A percentile compares a stretch with the other conserved stretches of the same genome.
Conservation (phyloP, 306 rosid genomes). For the Cicer bijugum region DNA sequence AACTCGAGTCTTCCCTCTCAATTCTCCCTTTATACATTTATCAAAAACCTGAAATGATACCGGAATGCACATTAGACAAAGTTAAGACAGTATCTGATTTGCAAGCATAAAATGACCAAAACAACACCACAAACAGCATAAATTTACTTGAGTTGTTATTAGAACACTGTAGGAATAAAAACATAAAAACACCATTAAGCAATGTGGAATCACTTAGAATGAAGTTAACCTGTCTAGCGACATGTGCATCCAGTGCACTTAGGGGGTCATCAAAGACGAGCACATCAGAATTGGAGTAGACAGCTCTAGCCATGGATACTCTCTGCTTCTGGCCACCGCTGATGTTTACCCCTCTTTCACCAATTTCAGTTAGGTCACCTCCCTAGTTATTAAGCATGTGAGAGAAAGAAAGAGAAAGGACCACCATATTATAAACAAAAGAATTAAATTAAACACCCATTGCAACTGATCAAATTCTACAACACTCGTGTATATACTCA, state of each 20-base stretch:
- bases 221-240: conserved; percentile 78
- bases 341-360: conserved; percentile 96
- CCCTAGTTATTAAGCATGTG: conserved; percentile 59
- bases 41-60: conserved; percentile 70
- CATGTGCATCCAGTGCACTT: conserved; percentile 97
- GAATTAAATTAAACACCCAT: conserved; percentile 6
- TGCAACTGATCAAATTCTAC: conserved; percentile 44
- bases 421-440: conserved; percentile 29
- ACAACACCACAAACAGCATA: conserved; percentile 34
- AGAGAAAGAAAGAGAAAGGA: conserved; percentile 33
- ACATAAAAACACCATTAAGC: conserved; percentile 31
- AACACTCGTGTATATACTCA: conserved; percentile 49
- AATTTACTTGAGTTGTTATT: not conserved
- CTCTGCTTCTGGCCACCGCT: conserved; percentile 99
- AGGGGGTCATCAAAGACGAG: conserved; percentile 91
- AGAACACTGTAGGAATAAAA: conserved; percentile 29
- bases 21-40: conserved; percentile 83
- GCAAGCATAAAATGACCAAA: conserved; percentile 20
- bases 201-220: conserved; percentile 28
- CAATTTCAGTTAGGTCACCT: conserved; percentile 90
- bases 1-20: conserved; percentile 84
- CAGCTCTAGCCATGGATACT: conserved; percentile 95
- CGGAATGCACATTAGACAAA: conserved; percentile 19
- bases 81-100: conserved; percentile 38
- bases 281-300: conserved; percentile 84